These are phyloP conservation scores for Yamagishiella unicocca DNA, from an alignment of 139 green algal species.

Conservation along the genomic window DNA sequence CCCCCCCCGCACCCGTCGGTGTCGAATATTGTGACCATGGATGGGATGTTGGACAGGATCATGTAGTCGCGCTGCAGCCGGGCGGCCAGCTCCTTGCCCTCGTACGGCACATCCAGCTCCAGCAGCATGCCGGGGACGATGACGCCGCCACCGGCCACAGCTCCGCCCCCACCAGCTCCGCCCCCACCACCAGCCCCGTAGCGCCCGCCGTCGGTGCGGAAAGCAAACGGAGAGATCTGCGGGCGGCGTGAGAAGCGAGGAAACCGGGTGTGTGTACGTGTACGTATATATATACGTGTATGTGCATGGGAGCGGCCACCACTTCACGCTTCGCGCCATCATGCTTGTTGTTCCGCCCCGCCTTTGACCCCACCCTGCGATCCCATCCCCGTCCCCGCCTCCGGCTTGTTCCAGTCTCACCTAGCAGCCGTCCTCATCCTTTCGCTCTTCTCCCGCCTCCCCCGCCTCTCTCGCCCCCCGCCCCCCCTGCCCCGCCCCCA, in stretches of 20 bases:
- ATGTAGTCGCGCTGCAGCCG: constrained; percentile 58
- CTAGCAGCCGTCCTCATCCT: neutral
- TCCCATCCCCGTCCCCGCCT: too few relatives aligned
- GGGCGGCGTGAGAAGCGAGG: too few relatives aligned
- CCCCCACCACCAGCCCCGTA: too few relatives aligned
- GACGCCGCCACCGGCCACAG: neutral
- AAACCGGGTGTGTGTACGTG: too few relatives aligned
- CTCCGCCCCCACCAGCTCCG: neutral
- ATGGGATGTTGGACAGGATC: constrained; percentile 42
- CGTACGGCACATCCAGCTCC: constrained; percentile 54
- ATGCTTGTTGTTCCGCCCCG: too few relatives aligned
- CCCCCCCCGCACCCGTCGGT: neutral
- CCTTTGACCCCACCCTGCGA: too few relatives aligned
- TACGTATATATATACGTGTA: too few relatives aligned
- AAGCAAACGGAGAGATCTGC: constrained; percentile 34
- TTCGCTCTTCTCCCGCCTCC: too few relatives aligned
- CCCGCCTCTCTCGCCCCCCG: too few relatives aligned
- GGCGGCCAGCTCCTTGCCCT: constrained; percentile 45
- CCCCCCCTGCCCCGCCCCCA: neutral
- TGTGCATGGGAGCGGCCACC: too few relatives aligned
- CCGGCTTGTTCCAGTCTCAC: too few relatives aligned
- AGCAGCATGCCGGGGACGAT: constrained; percentile 40
- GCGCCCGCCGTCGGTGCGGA: neutral
- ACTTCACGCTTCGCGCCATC: too few relatives aligned
- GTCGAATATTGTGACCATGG: constrained; percentile 33